phyloP scores from a whole-genome alignment of 169 alveolate species.

The Cryptosporidium bovis region DNA sequence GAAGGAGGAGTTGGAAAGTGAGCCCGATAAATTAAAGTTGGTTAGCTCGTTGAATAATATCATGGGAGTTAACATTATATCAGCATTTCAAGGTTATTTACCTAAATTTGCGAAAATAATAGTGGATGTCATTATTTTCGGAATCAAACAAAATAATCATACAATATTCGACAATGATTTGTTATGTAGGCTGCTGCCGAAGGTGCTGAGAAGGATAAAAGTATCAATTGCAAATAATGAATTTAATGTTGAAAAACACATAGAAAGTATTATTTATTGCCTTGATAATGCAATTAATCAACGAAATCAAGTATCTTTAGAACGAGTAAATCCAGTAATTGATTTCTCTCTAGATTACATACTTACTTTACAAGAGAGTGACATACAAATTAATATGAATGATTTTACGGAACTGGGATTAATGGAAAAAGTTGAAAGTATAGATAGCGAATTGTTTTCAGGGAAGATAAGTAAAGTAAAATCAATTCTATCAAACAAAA shows the following conservation, averaged over 20 bases:
- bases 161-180: constrained; percentile 42
- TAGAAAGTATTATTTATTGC: neutral
- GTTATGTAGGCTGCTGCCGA: constrained; percentile 41
- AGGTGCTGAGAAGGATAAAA: constrained; percentile 55
- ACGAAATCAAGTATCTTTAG: neutral
- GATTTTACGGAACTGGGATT: neutral
- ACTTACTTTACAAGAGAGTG: constrained; percentile 17
- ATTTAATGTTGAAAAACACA: neutral
- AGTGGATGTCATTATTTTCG: constrained; percentile 39
- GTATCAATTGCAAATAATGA: constrained; percentile 15
- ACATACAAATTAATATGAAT: neutral
- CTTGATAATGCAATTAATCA: constrained; percentile 2
- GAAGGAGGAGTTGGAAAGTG: constrained; percentile 56
- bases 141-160: constrained; percentile 7
- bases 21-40: constrained; percentile 18
- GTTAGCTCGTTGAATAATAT: constrained; percentile 57
- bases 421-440: neutral
- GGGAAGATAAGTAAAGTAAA: constrained; percentile 7
- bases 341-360: constrained; percentile 39
- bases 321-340: neutral
- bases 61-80: constrained; percentile 66
- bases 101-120: constrained; percentile 40
- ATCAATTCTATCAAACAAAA: neutral
- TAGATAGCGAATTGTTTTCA: neutral
- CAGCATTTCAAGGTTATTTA: constrained; percentile 43